Evolutionary conservation across 257 asterid genomes (phyloP).

Genomic region (Verbena officinalis): DNA sequence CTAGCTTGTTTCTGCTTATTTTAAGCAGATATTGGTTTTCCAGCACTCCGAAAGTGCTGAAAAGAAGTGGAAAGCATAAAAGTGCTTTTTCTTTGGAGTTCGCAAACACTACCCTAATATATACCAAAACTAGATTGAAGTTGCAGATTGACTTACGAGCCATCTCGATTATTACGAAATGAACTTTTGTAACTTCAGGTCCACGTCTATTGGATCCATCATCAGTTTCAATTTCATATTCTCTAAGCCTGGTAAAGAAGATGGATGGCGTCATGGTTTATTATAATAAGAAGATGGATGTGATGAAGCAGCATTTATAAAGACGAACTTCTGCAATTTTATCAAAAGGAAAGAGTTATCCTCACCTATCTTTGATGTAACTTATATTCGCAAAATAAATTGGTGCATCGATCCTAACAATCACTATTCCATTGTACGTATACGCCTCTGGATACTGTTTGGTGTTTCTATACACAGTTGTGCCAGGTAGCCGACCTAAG

Average conservation of each 20-base stretch:
- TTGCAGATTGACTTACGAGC: conserved; percentile 76
- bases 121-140: conserved; percentile 17
- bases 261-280: conserved; percentile 7
- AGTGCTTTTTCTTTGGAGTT: too few relatives aligned
- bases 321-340: conserved; percentile 8
- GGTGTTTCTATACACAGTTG: conserved; percentile 85
- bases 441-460: conserved; percentile 97
- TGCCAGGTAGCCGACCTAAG: conserved; percentile 98
- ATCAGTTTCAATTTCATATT: conserved; percentile 70
- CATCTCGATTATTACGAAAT: conserved; percentile 89
- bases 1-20: too few relatives aligned
- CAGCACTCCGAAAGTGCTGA: too few relatives aligned
- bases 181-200: conserved; percentile 78
- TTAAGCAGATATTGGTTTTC: too few relatives aligned
- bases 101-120: too few relatives aligned
- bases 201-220: conserved; percentile 73
- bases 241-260: conserved; percentile 75
- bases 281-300: conserved; percentile 2
- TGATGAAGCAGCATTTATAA: conserved; percentile 7
- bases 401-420: conserved; percentile 96
- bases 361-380: conserved; percentile 90
- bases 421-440: conserved; percentile 92
- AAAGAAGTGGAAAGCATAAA: too few relatives aligned
- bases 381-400: conserved; percentile 94
- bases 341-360: conserved; percentile 2